These are phyloP conservation scores for Ehretia macrophylla DNA, from an alignment of 257 asterid genomes.

Conservation along the genomic window DNA sequence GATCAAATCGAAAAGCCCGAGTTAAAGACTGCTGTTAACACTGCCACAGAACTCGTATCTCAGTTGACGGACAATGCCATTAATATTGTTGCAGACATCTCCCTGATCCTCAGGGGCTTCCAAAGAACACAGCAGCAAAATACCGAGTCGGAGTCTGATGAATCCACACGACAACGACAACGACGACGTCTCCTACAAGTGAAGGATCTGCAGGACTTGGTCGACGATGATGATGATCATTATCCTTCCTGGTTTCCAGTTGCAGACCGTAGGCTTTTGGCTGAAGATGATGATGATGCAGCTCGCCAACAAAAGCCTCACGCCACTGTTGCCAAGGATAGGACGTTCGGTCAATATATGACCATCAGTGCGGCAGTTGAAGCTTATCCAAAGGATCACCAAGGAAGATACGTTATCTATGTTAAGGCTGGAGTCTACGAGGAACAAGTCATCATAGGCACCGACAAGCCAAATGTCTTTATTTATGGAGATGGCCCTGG, in stretches of 20 bases:
- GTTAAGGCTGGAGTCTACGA: conserved; percentile 64
- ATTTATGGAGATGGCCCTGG: conserved; percentile 85
- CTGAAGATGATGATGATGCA: too few relatives aligned
- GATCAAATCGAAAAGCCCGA: conserved; percentile 44
- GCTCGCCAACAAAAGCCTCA: conserved; percentile 23
- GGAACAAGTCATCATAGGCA: conserved; percentile 47
- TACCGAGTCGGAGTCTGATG: conserved; percentile 26
- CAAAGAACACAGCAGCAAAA: conserved; percentile 1
- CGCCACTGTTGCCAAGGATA: conserved; percentile 62
- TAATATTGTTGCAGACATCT: conserved; percentile 39
- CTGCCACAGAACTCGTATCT: conserved; percentile 14
- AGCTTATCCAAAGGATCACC: conserved; percentile 43
- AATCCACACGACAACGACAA: too few relatives aligned
- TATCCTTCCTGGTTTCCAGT: conserved; percentile 51
- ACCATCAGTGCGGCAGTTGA: conserved; percentile 40
- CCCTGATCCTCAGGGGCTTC: conserved; percentile 38
- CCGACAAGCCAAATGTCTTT: conserved; percentile 38
- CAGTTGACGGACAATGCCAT: conserved; percentile 68
- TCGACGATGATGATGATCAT: conserved; percentile 22
- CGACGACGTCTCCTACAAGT: too few relatives aligned
- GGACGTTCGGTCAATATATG: conserved; percentile 54
- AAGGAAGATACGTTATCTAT: conserved; percentile 51
- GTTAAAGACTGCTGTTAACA: not conserved
- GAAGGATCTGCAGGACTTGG: conserved; percentile 17
- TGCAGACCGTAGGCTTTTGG: conserved; percentile 57